phyloP scores from a whole-genome alignment of 1,139 yeast genomes.

The Hansenula anomala region DNA sequence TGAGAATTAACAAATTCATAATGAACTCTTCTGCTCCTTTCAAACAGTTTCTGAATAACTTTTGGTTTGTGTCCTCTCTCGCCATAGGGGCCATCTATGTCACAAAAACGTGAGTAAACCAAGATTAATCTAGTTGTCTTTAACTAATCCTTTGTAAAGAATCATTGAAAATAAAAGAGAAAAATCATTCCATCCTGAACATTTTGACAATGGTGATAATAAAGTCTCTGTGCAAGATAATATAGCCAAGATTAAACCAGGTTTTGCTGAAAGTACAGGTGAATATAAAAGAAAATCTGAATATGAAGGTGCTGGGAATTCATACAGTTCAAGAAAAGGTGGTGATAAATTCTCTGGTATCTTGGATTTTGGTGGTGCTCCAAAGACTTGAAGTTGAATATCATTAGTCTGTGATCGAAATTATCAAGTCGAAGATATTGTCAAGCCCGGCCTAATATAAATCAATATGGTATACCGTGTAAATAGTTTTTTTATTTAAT shows the following conservation, averaged over 20 bases:
- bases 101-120: constrained; percentile 19
- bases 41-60: constrained; percentile 17
- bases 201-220: constrained; percentile 3
- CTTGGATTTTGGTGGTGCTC: constrained; percentile 15
- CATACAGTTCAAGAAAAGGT: constrained; percentile 39
- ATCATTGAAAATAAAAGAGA: constrained; percentile 20
- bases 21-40: constrained; percentile 8
- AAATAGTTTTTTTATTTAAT: not conserved
- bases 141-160: constrained; percentile 5
- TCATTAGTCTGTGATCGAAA: not conserved
- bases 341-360: constrained; percentile 33
- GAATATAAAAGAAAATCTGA: constrained; percentile 43
- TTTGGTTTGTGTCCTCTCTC: constrained; percentile 18
- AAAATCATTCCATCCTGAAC: constrained; percentile 16
- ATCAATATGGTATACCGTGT: not conserved
- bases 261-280: constrained; percentile 20
- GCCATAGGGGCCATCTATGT: constrained; percentile 22
- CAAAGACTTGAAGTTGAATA: constrained; percentile 16
- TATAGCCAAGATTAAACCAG: constrained; percentile 20
- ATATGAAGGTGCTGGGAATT: constrained; percentile 62
- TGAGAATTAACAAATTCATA: too few relatives aligned
- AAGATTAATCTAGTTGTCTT: not conserved
- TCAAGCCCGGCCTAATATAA: too few relatives aligned
- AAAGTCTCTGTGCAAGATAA: constrained; percentile 1
- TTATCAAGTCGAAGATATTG: too few relatives aligned